A percentile compares a stretch with the other conserved stretches of the same genome.
phyloP scores from a whole-genome alignment of 1,139 yeast genomes.

The Blastobotrys buckinghamii region DNA sequence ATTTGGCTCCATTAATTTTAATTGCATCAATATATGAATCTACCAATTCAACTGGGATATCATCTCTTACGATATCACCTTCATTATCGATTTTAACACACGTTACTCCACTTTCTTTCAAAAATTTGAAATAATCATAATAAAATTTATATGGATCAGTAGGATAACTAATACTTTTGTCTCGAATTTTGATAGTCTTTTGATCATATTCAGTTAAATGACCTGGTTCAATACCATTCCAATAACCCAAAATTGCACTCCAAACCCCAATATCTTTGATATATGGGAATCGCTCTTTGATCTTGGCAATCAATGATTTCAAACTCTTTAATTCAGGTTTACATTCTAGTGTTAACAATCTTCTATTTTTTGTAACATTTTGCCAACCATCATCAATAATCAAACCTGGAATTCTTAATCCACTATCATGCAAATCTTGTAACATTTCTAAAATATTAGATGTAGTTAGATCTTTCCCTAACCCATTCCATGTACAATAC shows the following conservation, averaged over 20 bases:
- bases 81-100: conserved; percentile 32
- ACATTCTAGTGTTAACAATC: conserved; percentile 22
- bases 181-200: conserved; percentile 13
- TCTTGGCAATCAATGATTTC: conserved; percentile 22
- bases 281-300: conserved; percentile 26
- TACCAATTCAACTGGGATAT: conserved; percentile 17
- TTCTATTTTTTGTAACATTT: conserved; percentile 21
- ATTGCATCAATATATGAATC: neutral
- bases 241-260: conserved; percentile 32
- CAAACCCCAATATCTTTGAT: conserved; percentile 30
- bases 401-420: conserved; percentile 22
- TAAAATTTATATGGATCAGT: conserved; percentile 21
- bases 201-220: conserved; percentile 19
- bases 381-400: conserved; percentile 35
- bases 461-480: conserved; percentile 25
- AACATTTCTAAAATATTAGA: conserved; percentile 23
- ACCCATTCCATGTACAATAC: conserved; percentile 33
- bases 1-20: conserved; percentile 21
- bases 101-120: conserved; percentile 24
- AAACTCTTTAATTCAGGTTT: conserved; percentile 26
- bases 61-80: conserved; percentile 22
- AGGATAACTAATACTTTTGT: conserved; percentile 12
- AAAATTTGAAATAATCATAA: conserved; percentile 26
- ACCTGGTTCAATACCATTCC: conserved; percentile 29
- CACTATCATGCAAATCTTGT: conserved; percentile 22